These are phyloP conservation scores for Tricholoma terreum DNA, from an alignment of 768 basidiomycete species.

Conservation along the genomic window DNA sequence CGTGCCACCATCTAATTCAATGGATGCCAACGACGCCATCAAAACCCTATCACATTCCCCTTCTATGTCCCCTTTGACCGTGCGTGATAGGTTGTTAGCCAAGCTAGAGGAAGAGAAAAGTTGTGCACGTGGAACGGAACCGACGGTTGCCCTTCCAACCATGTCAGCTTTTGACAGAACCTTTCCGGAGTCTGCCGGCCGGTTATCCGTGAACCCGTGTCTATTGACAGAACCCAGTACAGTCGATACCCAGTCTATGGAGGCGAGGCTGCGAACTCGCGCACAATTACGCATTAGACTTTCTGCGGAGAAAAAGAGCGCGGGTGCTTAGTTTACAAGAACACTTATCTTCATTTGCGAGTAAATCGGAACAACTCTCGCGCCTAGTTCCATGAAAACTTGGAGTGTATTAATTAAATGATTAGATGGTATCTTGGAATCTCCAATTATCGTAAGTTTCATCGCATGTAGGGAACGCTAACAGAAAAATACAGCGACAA, in stretches of 20 bases:
- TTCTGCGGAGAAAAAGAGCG: conserved; percentile 38
- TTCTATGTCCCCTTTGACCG: conserved; percentile 10
- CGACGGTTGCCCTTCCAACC: neutral
- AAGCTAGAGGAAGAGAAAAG: conserved; percentile 44
- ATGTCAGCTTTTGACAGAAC: conserved; percentile 14
- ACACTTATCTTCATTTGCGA: neutral
- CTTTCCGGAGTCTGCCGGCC: conserved; percentile 10
- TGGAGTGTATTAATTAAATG: neutral
- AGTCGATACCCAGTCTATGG: conserved; percentile 27
- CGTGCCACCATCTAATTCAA: conserved; percentile 5
- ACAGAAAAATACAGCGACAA: neutral
- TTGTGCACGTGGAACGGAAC: conserved; percentile 16
- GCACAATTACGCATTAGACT: conserved; percentile 48
- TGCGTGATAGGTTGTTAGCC: conserved; percentile 37
- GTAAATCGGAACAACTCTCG: neutral
- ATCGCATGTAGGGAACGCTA: neutral
- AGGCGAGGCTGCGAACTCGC: conserved; percentile 45
- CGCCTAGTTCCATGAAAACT: neutral
- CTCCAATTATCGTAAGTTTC: neutral
- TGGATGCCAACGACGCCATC: conserved; percentile 4
- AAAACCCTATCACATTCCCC: conserved; percentile 8
- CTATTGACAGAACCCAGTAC: neutral
- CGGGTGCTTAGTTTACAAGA: neutral
- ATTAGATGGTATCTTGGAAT: neutral
- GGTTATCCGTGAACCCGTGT: neutral